Evolutionary conservation across 2,329 filamentous ascomycete genomes (phyloP).

Genomic region (Didymella lethalis): DNA sequence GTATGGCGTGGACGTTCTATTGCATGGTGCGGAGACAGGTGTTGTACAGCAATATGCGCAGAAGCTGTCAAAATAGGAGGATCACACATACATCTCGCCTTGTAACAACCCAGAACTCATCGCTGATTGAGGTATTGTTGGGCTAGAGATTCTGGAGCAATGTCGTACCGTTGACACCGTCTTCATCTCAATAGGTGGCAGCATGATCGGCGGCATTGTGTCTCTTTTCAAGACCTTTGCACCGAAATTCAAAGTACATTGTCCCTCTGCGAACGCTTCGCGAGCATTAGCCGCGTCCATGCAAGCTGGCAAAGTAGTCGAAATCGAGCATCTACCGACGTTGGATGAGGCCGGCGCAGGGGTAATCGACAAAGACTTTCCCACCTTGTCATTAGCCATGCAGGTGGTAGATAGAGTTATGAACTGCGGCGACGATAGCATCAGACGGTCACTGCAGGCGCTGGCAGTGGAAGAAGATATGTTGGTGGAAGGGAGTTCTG

Average conservation of each 20-base stretch:
- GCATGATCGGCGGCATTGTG: slow-evolving; percentile 13
- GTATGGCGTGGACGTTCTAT: neutral
- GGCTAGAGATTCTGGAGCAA: slow-evolving; percentile 12
- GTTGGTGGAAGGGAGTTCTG: slow-evolving; percentile 13
- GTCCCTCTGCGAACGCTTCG: slow-evolving; percentile 6
- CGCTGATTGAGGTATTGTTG: slow-evolving; percentile 10
- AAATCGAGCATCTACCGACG: slow-evolving; percentile 11
- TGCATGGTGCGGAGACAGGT: slow-evolving; percentile 6
- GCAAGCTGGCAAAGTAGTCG: slow-evolving; percentile 4
- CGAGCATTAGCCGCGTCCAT: slow-evolving; percentile 8
- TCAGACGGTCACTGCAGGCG: slow-evolving; percentile 1
- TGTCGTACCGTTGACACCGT: slow-evolving; percentile 7
- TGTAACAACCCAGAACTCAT: slow-evolving; percentile 13
- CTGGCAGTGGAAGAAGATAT: slow-evolving; percentile 11
- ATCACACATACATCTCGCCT: slow-evolving; percentile 11
- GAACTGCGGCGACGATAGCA: slow-evolving; percentile 5
- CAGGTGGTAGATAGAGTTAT: slow-evolving; percentile 7
- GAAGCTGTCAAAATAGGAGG: slow-evolving; percentile 3
- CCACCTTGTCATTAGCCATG: slow-evolving; percentile 7
- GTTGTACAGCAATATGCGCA: slow-evolving; percentile 15
- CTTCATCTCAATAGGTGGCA: slow-evolving; percentile 13
- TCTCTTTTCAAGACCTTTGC: slow-evolving; percentile 10
- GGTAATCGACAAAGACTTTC: slow-evolving; percentile 6
- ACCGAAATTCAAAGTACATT: neutral
- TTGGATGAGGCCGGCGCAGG: slow-evolving; percentile 11